phyloP scores from a whole-genome alignment of 192 early-diverging fungal species.

The Linnemannia hyalina region DNA sequence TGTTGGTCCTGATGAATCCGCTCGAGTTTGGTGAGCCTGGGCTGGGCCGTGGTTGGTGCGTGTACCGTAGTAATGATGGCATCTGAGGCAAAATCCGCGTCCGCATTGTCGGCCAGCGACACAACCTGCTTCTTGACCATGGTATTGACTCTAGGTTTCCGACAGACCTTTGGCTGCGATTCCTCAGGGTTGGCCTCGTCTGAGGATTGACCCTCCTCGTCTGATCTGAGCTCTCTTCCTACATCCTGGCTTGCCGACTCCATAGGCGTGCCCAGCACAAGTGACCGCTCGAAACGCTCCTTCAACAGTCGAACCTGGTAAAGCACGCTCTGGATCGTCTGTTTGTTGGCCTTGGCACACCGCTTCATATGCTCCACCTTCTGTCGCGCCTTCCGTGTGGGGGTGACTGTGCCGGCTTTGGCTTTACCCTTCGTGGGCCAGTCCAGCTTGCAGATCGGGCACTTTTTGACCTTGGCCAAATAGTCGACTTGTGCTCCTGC shows the following conservation, averaged over 20 bases:
- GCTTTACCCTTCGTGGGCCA: slow-evolving; percentile 24
- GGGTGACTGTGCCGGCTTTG: neutral
- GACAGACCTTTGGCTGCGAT: neutral
- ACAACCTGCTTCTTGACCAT: slow-evolving; percentile 27
- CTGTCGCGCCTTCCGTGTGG: slow-evolving; percentile 18
- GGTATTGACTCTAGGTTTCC: neutral
- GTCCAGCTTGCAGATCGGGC: slow-evolving; percentile 42
- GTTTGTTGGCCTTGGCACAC: slow-evolving; percentile 32
- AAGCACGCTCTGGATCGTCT: slow-evolving; percentile 29
- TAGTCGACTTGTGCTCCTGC: slow-evolving; percentile 41
- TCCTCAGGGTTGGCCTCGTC: neutral
- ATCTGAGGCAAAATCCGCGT: slow-evolving; percentile 38
- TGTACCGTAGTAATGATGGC: slow-evolving; percentile 42
- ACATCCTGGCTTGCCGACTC: slow-evolving; percentile 8
- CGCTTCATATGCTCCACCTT: slow-evolving; percentile 48
- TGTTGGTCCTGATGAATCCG: slow-evolving; percentile 39
- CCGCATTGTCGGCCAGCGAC: slow-evolving; percentile 32
- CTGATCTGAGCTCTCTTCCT: neutral
- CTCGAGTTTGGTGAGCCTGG: slow-evolving; percentile 10
- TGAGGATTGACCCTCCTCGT: neutral
- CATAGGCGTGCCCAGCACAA: slow-evolving; percentile 16
- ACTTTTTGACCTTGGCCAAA: slow-evolving; percentile 28
- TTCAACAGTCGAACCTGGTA: slow-evolving; percentile 45
- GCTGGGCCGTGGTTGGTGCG: neutral
- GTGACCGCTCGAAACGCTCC: slow-evolving; percentile 36